phyloP scores from a whole-genome alignment of 2,329 filamentous ascomycete genomes.

The Orbilia quercus region DNA sequence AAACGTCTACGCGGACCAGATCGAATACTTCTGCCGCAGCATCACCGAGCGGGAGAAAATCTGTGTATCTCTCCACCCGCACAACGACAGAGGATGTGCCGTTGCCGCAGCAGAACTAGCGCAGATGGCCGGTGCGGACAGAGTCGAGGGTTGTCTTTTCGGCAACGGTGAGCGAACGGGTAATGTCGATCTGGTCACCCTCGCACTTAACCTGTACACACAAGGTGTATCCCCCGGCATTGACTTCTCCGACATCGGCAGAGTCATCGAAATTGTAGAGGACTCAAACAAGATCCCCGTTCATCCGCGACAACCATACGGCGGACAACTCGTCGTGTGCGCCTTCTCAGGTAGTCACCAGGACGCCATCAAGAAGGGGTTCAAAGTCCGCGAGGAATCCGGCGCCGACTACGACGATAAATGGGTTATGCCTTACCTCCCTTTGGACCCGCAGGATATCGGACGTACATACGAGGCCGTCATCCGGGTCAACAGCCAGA shows the following conservation, averaged over 20 bases:
- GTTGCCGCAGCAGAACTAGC: conserved; percentile 90
- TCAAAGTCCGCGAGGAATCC: conserved; percentile 75
- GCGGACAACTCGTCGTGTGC: conserved; percentile 88
- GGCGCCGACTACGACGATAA: conserved; percentile 72
- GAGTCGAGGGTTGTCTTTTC: conserved; percentile 93
- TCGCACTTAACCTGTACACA: conserved; percentile 93
- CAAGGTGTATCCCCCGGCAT: conserved; percentile 86
- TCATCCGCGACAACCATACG: conserved; percentile 89
- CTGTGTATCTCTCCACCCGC: conserved; percentile 88
- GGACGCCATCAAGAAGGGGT: conserved; percentile 95
- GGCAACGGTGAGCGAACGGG: conserved; percentile 96
- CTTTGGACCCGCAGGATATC: conserved; percentile 91
- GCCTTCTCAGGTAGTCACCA: conserved; percentile 94
- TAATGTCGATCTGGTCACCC: conserved; percentile 92
- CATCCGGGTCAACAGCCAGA: conserved; percentile 97
- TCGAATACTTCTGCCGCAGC: conserved; percentile 92
- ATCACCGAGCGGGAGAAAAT: conserved; percentile 87
- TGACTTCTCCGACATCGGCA: conserved; percentile 89
- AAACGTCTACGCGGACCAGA: conserved; percentile 94
- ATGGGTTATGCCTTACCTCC: conserved; percentile 92
- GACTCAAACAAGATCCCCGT: conserved; percentile 94
- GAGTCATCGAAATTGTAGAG: conserved; percentile 89
- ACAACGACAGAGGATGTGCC: conserved; percentile 93
- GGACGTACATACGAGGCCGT: conserved; percentile 97
- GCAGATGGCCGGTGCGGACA: conserved; percentile 94